Conservation (phyloP, 768 basidiomycete species). For the Goffeauzyma gilvescens region DNA sequence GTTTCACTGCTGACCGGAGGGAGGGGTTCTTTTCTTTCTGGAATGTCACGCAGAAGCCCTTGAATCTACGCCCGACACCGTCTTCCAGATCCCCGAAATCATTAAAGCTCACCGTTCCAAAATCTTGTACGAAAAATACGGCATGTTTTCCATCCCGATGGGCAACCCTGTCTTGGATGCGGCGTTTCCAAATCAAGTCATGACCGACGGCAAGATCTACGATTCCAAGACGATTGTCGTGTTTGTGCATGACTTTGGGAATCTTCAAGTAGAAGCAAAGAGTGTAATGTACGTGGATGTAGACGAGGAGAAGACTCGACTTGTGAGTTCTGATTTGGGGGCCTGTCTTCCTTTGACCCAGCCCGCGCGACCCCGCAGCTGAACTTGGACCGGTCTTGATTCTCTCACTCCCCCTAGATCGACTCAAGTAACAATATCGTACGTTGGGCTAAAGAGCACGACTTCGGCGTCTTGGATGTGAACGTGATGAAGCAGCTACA, state of each 20-base stretch:
- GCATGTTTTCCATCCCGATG: conserved; percentile 66
- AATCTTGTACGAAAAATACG: conserved; percentile 53
- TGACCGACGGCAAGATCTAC: conserved; percentile 63
- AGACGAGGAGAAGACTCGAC: background rate
- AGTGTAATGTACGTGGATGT: background rate
- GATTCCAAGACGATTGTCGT: conserved; percentile 57
- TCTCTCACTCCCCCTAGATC: too few relatives aligned
- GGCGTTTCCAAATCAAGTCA: conserved; percentile 60
- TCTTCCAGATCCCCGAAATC: conserved; percentile 52
- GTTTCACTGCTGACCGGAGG: background rate
- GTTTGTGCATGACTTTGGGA: conserved; percentile 89
- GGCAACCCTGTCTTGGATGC: conserved; percentile 45
- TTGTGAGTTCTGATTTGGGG: background rate
- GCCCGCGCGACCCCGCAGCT: too few relatives aligned
- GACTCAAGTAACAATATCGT: conserved; percentile 67
- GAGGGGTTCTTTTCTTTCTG: background rate
- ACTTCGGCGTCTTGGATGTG: conserved; percentile 63
- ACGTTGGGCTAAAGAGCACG: conserved; percentile 49
- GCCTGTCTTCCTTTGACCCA: too few relatives aligned
- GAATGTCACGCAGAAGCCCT: too few relatives aligned
- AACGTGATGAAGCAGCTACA: conserved; percentile 43
- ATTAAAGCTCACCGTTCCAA: conserved; percentile 77
- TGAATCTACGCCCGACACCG: background rate
- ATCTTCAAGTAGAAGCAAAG: conserved; percentile 24
- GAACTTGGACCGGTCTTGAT: too few relatives aligned